Conservation (phyloP, 192 early-diverging fungal species). For the Podila epicladia region DNA sequence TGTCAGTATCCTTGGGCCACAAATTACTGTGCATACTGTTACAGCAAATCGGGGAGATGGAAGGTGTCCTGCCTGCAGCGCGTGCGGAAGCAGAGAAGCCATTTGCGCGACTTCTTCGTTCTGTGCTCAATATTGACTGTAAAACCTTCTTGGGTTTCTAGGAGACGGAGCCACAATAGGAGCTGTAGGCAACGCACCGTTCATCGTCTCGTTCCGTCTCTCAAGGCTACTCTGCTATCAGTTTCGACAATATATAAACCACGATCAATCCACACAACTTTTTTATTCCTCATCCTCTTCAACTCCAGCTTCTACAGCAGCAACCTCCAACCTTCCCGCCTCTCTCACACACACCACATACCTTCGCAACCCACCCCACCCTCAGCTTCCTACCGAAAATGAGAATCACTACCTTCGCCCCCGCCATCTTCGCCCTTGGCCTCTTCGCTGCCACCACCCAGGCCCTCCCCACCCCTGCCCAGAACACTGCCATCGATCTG, state of each 20-base stretch:
- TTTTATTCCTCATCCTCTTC: conserved; percentile 25
- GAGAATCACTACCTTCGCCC: conserved; percentile 35
- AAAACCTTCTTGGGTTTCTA: not conserved
- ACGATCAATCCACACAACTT: not conserved
- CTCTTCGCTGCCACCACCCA: conserved; percentile 35
- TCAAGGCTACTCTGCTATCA: not conserved
- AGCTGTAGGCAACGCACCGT: not conserved
- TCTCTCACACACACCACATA: conserved; percentile 9
- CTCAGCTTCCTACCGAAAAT: conserved; percentile 13
- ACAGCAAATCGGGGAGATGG: not conserved
- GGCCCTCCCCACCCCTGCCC: conserved; percentile 16
- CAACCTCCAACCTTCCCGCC: conserved; percentile 6
- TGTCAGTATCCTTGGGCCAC: no score
- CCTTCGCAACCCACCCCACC: not conserved
- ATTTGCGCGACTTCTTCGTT: not conserved
- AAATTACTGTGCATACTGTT: not conserved
- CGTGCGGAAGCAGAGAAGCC: no score
- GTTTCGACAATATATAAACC: not conserved
- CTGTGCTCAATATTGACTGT: not conserved
- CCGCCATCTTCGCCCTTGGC: conserved; percentile 46
- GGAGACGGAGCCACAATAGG: not conserved
- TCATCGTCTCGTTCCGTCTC: no score
- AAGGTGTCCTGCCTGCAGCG: no score
- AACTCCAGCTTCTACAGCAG: conserved; percentile 46
- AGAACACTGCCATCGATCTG: not conserved